phyloP scores from a whole-genome alignment of 2,329 filamentous ascomycete genomes.

The Ascochyta lentis region DNA sequence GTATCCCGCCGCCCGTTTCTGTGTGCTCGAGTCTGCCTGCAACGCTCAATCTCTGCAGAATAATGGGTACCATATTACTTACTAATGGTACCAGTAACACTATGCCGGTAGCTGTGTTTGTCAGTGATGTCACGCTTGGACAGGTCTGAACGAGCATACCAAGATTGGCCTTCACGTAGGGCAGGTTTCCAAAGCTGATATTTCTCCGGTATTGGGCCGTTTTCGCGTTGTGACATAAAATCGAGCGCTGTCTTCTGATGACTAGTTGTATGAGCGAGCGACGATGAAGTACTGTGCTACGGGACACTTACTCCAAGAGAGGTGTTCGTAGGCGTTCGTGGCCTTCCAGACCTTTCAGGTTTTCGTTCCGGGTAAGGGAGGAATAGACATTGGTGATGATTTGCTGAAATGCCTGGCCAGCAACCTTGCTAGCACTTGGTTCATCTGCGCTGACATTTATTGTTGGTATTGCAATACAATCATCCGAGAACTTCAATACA shows the following conservation, averaged over 20 bases:
- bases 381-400: slow-evolving; percentile 30
- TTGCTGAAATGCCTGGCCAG: slow-evolving; percentile 20
- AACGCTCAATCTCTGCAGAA: background rate
- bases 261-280: background rate
- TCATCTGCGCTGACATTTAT: background rate
- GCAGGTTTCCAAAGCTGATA: slow-evolving; percentile 37
- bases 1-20: slow-evolving; percentile 55
- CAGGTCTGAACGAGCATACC: slow-evolving; percentile 17
- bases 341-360: slow-evolving; percentile 28
- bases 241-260: slow-evolving; percentile 40
- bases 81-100: slow-evolving; percentile 48
- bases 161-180: slow-evolving; percentile 26
- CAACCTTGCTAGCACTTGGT: background rate
- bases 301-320: slow-evolving; percentile 17
- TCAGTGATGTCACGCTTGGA: background rate
- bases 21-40: slow-evolving; percentile 14
- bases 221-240: slow-evolving; percentile 40
- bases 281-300: background rate
- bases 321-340: slow-evolving; percentile 29
- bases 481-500: slow-evolving; percentile 24
- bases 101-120: slow-evolving; percentile 46
- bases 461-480: slow-evolving; percentile 3
- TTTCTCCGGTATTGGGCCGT: slow-evolving; percentile 37
- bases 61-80: background rate
- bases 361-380: slow-evolving; percentile 26